These are phyloP conservation scores for Diaporthe vaccinii DNA, from an alignment of 2,329 filamentous ascomycete genomes.

Conservation along the genomic window DNA sequence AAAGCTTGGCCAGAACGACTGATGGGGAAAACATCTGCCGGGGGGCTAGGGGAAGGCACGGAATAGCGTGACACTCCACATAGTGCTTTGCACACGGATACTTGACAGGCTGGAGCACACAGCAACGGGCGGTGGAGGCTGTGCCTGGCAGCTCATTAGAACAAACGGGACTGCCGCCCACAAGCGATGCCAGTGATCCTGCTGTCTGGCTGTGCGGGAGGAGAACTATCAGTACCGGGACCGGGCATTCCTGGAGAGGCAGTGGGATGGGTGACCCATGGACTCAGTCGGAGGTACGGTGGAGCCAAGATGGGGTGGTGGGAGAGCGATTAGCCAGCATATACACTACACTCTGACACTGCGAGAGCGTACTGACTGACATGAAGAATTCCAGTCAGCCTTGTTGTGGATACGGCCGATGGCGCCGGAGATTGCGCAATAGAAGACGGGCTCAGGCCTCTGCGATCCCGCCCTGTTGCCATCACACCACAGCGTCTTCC, in stretches of 20 bases:
- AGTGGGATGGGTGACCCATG: neutral
- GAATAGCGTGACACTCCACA: neutral
- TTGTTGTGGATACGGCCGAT: conserved; percentile 12
- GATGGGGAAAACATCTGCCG: neutral
- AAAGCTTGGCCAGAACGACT: conserved; percentile 4
- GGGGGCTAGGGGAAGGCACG: neutral
- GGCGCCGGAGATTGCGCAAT: conserved; percentile 1
- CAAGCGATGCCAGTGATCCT: neutral
- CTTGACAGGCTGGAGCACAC: conserved; percentile 1
- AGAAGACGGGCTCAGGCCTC: conserved; percentile 3
- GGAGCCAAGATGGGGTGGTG: neutral
- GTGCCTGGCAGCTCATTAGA: conserved; percentile 9
- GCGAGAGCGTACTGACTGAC: neutral
- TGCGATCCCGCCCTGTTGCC: neutral
- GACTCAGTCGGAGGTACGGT: neutral
- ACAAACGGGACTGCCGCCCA: conserved; percentile 1
- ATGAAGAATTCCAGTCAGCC: neutral
- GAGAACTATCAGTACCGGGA: neutral
- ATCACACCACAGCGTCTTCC: neutral
- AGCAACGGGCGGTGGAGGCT: conserved; percentile 17
- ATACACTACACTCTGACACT: neutral
- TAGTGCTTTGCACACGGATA: neutral
- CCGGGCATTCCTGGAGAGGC: neutral
- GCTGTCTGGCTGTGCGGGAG: neutral
- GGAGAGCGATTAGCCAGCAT: neutral